Base-by-base conservation (phyloP, 805 yeast species). In the Zygoascus biomembranicola region DNA sequence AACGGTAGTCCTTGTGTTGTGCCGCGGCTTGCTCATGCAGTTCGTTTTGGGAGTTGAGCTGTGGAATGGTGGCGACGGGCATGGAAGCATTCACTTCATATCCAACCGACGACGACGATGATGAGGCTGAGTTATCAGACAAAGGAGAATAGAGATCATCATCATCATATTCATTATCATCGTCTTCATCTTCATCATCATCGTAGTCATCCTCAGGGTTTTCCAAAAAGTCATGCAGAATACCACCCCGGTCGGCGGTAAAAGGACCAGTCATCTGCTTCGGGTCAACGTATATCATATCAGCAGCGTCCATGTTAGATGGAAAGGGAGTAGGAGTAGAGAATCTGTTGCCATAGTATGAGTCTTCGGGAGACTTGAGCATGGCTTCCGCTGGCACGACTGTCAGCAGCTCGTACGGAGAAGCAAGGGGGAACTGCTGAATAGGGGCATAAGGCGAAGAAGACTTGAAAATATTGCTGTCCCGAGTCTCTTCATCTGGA, bases 161-260 rank as follows among this genome's bases (percentile, higher is more conserved):
- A 43, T 52, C 50, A 16, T 55, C 55, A 26, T 43, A 43, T 16
- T 52, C 57, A n/a, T 53, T 54, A 18, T 57, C 60, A 20, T 53
- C 62, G 31, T 58, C 61, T 35, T 58, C 61, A 37, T 55, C 59
- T 23, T 59, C 61, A 16, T 57, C 59, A 11, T 57, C 59, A 23
- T 57, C 60, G 41, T 57, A 60, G 13, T 57, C 62, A 32, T 54
- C 55, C 16, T 23, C 47, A 8, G 35, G 23, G 42, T 41, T 46
- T 32, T 50, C 56, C n/a, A 46, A 32, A 19, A 9, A 28, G 44
- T 16, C 13, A 35, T 55, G 52, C 42, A 47, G 50, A 1, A 52
- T 48, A 2, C 39, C 18, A 28, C 44, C 49, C 42, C 32, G 43
- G 39, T 19, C 32, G 4, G 18, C 46, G 16, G 16, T n/a, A 23